Percentiles rank a stretch among this genome's conserved stretches.
These are phyloP conservation scores for Aureobasidium pullulans DNA, from an alignment of 2,329 filamentous ascomycete genomes.

Conservation along the genomic window DNA sequence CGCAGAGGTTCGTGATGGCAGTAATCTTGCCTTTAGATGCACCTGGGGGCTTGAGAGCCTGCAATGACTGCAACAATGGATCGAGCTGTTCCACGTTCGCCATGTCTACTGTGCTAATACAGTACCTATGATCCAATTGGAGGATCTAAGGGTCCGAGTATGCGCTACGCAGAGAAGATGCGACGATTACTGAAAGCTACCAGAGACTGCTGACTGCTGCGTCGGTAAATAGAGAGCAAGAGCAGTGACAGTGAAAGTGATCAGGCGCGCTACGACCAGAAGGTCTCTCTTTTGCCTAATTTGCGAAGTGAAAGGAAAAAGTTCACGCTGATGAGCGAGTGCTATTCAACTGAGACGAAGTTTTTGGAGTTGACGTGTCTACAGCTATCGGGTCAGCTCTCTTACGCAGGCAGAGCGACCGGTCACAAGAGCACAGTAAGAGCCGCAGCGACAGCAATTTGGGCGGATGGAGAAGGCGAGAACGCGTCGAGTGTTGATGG, in stretches of 20 bases:
- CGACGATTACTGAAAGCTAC: constrained; percentile 11
- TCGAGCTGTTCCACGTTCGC: constrained; percentile 74
- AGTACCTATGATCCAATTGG: constrained; percentile 13
- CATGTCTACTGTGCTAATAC: constrained; percentile 18
- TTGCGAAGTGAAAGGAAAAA: neutral
- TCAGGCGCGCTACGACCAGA: constrained; percentile 2
- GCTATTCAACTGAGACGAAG: constrained; percentile 11
- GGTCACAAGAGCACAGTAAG: constrained; percentile 11
- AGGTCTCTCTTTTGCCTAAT: neutral
- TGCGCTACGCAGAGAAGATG: neutral
- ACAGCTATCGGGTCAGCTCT: constrained; percentile 13
- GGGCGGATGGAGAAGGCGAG: neutral
- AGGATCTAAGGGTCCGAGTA: constrained; percentile 8
- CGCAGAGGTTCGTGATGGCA: constrained; percentile 78
- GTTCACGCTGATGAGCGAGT: constrained; percentile 6
- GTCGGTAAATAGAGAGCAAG: neutral
- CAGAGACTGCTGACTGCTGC: neutral
- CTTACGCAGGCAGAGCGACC: constrained; percentile 10
- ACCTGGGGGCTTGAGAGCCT: constrained; percentile 82
- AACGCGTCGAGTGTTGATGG: constrained; percentile 4
- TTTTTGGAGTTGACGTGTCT: constrained; percentile 13
- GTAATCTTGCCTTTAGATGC: constrained; percentile 89
- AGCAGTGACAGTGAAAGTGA: neutral
- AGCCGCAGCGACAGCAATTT: constrained; percentile 5
- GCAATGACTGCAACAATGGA: constrained; percentile 82